Base-by-base conservation (phyloP, 2,329 filamentous ascomycete genomes). In the Phialocephala sp. region DNA sequence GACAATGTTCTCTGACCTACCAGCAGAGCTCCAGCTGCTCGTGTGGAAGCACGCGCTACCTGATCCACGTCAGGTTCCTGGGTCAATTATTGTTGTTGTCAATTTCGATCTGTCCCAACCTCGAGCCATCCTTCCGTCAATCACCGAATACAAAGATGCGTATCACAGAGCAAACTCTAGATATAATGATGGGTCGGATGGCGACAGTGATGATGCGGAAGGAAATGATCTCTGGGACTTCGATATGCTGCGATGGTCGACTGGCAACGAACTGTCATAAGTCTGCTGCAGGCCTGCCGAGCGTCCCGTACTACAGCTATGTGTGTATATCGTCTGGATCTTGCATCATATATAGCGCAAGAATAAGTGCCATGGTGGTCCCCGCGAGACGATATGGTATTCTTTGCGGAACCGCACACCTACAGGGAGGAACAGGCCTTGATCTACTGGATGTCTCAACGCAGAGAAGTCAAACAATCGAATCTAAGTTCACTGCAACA, bases 121-220 rank as follows among this genome's bases (percentile, higher is more conserved):
- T n/a, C 43, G 43, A 47, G 43, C 43, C 18, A 47, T 47, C 43
- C 43, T 47, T 15, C 43, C 43, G 8, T 20, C 8, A 20, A n/a
- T 47, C n/a, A 47, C 18, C 43, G 43, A 47, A 47, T 47, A 47
- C 43, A 47, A 47, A 22, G 43, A 47, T 20, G 43, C 43, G n/a
- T 47, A 47, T 18, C 18, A 47, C 15, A 18, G 43, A 47, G 43
- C 43, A 20, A 47, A 18, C 15, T 18, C n/a, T 2, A 22, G 43
- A n/a, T 47, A n/a, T 18, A 47, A 47, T 20, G 43, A 47, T n/a
- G 37, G 2, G 3, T 8, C 9, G 11, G 11, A 41, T 18, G 37
- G 15, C 15, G 37, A 41, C 37, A 12, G 37, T 18, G 37, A 41
- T 12, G 37, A 41, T 12, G 37, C 9, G 9, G 37, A 41, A 12